A percentile compares a stretch with the other conserved stretches of the same genome.
Evolutionary conservation across 1,284 basidiomycete species (phyloP).

Genomic region (Irpex rosettiformis): DNA sequence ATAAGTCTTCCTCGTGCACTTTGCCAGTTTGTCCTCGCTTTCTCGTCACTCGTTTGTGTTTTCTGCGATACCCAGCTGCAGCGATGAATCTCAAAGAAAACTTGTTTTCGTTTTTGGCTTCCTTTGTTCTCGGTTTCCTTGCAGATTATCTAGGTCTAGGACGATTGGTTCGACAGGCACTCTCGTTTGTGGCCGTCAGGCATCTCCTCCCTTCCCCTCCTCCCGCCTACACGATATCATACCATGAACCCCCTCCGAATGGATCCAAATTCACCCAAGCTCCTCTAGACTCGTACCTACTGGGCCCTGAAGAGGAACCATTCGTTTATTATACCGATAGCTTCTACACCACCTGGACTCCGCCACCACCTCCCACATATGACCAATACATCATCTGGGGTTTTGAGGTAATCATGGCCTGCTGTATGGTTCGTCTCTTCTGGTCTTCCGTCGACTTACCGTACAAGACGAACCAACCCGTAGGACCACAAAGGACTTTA

Average conservation of each 20-base stretch:
- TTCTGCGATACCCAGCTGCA: neutral
- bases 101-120: neutral
- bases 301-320: neutral
- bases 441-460: neutral
- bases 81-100: neutral
- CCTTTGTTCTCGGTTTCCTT: neutral
- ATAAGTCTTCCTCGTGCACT: too few relatives aligned
- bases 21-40: neutral
- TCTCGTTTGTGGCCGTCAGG: neutral
- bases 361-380: neutral
- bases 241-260: neutral
- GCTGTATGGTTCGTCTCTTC: neutral
- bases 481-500: neutral
- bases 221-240: neutral
- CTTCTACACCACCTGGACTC: neutral
- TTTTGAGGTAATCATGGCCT: neutral
- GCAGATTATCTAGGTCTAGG: neutral
- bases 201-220: constrained; percentile 5
- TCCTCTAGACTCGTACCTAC: neutral
- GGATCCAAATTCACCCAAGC: neutral
- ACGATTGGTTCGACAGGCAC: neutral
- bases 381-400: too few relatives aligned
- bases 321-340: neutral
- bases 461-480: neutral
- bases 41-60: neutral